Percentiles rank a stretch among this genome's conserved stretches.
Conservation (phyloP, 768 basidiomycete genomes). For the Kondoa malvinella region DNA sequence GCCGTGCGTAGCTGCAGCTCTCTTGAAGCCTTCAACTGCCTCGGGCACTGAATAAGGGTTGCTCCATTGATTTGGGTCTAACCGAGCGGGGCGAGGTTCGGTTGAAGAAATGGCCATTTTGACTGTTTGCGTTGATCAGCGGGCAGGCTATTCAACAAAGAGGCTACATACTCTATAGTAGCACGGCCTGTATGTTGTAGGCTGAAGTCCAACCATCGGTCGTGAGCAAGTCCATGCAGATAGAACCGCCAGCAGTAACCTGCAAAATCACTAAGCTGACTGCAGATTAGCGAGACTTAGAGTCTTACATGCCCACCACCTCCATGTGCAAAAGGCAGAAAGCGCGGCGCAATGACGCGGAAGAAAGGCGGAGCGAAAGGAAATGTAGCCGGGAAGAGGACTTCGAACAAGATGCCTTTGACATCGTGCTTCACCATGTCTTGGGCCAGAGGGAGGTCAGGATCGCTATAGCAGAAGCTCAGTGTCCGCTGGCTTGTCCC, state of each 20-base stretch:
- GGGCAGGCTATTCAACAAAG: no score
- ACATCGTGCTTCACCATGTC: constrained; percentile 44
- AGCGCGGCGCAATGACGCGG: constrained; percentile 54
- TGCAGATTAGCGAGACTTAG: neutral
- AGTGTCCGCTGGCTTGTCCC: neutral
- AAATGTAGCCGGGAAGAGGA: constrained; percentile 42
- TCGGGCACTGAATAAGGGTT: constrained; percentile 4
- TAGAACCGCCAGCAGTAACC: constrained; percentile 42
- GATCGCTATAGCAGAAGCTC: constrained; percentile 35
- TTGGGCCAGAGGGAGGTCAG: constrained; percentile 43
- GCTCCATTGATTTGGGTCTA: constrained; percentile 39
- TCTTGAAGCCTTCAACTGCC: constrained; percentile 28
- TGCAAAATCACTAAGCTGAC: constrained; percentile 6
- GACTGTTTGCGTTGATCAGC: no score
- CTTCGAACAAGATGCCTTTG: constrained; percentile 45
- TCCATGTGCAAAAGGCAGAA: constrained; percentile 52
- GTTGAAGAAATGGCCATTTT: constrained; percentile 52
- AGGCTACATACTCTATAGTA: neutral
- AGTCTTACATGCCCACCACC: constrained; percentile 50
- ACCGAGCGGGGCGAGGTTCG: constrained; percentile 47
- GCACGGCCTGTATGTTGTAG: constrained; percentile 13
- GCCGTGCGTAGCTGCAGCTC: constrained; percentile 48
- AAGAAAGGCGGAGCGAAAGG: constrained; percentile 60
- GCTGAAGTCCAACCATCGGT: constrained; percentile 41
- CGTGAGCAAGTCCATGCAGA: constrained; percentile 63